Conservation (phyloP, 2,329 filamentous ascomycete genomes). For the Sporothrix luriei region DNA sequence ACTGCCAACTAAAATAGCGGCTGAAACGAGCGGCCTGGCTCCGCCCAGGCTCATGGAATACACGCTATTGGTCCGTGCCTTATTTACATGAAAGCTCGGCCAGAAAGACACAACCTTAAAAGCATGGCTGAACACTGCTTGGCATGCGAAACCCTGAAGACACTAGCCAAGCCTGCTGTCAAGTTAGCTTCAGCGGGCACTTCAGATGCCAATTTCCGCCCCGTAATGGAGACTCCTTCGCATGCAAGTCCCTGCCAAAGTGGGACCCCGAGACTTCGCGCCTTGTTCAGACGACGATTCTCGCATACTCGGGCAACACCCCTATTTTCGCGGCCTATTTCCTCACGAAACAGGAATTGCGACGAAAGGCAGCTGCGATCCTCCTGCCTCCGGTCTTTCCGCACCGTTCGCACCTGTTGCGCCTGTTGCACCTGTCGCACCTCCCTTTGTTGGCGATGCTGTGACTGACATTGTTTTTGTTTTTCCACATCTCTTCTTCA, state of each 20-base stretch:
- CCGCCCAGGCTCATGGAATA: too few species aligned
- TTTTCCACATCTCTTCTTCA: not conserved
- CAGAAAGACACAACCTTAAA: too few species aligned
- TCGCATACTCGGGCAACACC: slow-evolving; percentile 9
- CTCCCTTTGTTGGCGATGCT: slow-evolving; percentile 14
- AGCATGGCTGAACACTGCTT: too few species aligned
- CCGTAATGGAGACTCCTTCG: not conserved
- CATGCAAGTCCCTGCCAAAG: slow-evolving; percentile 23
- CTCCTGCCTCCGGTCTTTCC: not conserved
- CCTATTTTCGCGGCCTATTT: slow-evolving; percentile 13
- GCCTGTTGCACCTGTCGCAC: too few species aligned
- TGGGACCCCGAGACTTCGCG: slow-evolving; percentile 11
- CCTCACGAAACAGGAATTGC: not conserved
- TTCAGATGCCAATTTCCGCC: not conserved
- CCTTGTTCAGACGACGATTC: not conserved
- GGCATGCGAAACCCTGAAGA: not conserved
- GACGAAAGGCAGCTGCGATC: slow-evolving; percentile 1
- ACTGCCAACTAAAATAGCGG: too few species aligned
- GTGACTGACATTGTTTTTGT: not conserved
- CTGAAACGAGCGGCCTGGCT: too few species aligned
- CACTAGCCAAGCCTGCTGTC: not conserved
- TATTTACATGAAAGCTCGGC: too few species aligned
- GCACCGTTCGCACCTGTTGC: not conserved
- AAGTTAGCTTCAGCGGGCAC: not conserved
- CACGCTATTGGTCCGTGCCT: too few species aligned